Base-by-base conservation (phyloP, 257 asterid genomes). In the Gardenia jasminoides region DNA sequence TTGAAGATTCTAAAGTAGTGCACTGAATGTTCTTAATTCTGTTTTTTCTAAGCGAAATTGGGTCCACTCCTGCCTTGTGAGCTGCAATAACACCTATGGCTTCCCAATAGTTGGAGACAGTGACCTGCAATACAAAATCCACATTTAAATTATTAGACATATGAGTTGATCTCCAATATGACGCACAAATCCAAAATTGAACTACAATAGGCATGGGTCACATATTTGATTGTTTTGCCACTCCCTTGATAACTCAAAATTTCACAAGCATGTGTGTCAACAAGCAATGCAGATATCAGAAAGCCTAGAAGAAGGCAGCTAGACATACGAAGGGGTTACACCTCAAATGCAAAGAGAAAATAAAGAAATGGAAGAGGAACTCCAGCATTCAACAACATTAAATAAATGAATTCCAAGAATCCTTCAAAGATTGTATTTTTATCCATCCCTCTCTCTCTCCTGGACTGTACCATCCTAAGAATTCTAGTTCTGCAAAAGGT, bases 31-130 rank as follows among this genome's bases (percentile, higher is more conserved):
- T 91, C 52, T 84, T 87, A 67, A 92, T 80, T 78, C 92, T 68
- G 82, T 94, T 82, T 79, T 80, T 89, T 84, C 97, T 85, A 47
- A 94, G 85, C 36, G 98, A 91, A 85, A 83, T 62, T 9, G 97
- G 98, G 81, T 92, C 89, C 22, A 94, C 87, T 79, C 98, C 98
- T 10, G 97, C 98, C 80, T 90, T 94, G 80, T 94, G 97, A 78
- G 98, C 97, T 39, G 96, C 97, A 10, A 94, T 61, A 39, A 92
- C 92, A 75, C 98, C 98, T 65, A 94, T 90, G 6, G 97, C 98
- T 84, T 94, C 98, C 98, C 98, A 94, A 79, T 94, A 92, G 77
- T 94, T 94, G 44, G 97, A 86, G 66, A 91, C 97, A 82, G 82
- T 88, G 75, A 94, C 84, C 98, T 92, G 88, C n/a, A 89, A 76